A percentile compares a stretch with the other conserved stretches of the same genome.
phyloP scores from a whole-genome alignment of 2,329 filamentous ascomycete genomes.

The Periconia sp. region DNA sequence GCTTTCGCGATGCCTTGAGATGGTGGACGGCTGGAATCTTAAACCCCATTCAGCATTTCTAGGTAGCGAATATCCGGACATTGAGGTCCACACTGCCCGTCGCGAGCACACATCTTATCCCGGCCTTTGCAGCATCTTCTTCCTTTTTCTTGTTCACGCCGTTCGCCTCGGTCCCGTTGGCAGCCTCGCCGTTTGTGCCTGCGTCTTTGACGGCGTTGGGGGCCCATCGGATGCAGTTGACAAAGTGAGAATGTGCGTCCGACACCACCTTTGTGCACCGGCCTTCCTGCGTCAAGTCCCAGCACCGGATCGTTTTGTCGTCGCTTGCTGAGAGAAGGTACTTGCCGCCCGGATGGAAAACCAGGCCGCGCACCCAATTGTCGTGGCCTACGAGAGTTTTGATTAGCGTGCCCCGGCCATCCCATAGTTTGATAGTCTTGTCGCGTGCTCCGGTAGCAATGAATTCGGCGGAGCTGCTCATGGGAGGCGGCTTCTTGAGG shows the following conservation, averaged over 20 bases:
- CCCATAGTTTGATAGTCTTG: slow-evolving; percentile 89
- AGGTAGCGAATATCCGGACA: slow-evolving; percentile 74
- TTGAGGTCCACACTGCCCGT: slow-evolving; percentile 83
- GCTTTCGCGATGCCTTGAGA: background rate
- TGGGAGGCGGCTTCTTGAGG: slow-evolving; percentile 76
- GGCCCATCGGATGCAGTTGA: slow-evolving; percentile 86
- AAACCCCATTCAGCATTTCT: background rate
- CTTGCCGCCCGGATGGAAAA: slow-evolving; percentile 90
- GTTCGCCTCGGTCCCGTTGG: slow-evolving; percentile 48
- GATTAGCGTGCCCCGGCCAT: slow-evolving; percentile 78
- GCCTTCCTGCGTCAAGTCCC: slow-evolving; percentile 88
- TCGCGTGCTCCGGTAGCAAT: slow-evolving; percentile 87
- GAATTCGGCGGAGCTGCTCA: slow-evolving; percentile 78
- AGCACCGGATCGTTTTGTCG: slow-evolving; percentile 90
- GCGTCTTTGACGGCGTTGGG: slow-evolving; percentile 69
- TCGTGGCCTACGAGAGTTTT: slow-evolving; percentile 86
- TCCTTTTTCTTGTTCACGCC: slow-evolving; percentile 55
- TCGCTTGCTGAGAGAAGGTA: slow-evolving; percentile 84
- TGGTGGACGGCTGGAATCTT: no score
- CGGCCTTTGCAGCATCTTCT: slow-evolving; percentile 55
- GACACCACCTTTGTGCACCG: slow-evolving; percentile 82
- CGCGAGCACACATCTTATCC: slow-evolving; percentile 82
- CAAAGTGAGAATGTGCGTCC: slow-evolving; percentile 80
- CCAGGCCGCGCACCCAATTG: slow-evolving; percentile 85
- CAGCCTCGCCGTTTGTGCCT: slow-evolving; percentile 42